Base-by-base conservation (phyloP, 768 basidiomycete genomes). In the Porpolomopsis calyptriformis region DNA sequence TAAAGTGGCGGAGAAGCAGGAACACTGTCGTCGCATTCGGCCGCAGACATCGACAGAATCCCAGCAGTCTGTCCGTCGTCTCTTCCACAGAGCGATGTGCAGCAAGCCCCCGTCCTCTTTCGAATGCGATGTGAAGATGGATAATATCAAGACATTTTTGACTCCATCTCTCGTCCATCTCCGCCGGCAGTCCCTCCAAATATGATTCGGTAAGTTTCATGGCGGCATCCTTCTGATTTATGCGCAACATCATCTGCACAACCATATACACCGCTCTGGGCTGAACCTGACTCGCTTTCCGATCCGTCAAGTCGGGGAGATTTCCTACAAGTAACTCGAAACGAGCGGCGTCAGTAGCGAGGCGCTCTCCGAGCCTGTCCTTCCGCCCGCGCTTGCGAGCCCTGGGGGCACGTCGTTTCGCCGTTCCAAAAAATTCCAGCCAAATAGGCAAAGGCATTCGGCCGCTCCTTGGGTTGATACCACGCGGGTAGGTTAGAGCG, bases 21-120 rank as follows among this genome's bases (percentile, higher is more conserved):
- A 70, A 74, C 16, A 86, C 56, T 4, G 83, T 84, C 16, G 66
- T 68, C 19, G 80, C 63, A 34, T 71, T 77, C 14, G 85, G 84
- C 22, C 57, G 65, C 19, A 87, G 57, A 36, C 61, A 60, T 12
- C 69, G 67, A 55, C 80, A 73, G 39, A 69, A 50, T 24, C 54
- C 57, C 37, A 81, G 54, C 18, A 82, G 60, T 18, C 62, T 61
- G 36, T 64, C 53, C 45, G 83, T 63, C 14, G 64, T 64, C 50
- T 65, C 64, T 33, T 71, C 71, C 42, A 65, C 61, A 24, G 66
- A 57, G 53, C 67, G 71, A 52, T 77, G 69, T 31, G 58, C 67
- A 26, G 64, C 57, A 36, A 78, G 55, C 26, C 74, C 70, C 23
- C 55, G 52, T 37, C 55, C 55, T 9, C 58, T 61, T 51, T 56